These are phyloP conservation scores for Cucumis hystrix DNA, from an alignment of 306 rosid species.

Conservation along the genomic window DNA sequence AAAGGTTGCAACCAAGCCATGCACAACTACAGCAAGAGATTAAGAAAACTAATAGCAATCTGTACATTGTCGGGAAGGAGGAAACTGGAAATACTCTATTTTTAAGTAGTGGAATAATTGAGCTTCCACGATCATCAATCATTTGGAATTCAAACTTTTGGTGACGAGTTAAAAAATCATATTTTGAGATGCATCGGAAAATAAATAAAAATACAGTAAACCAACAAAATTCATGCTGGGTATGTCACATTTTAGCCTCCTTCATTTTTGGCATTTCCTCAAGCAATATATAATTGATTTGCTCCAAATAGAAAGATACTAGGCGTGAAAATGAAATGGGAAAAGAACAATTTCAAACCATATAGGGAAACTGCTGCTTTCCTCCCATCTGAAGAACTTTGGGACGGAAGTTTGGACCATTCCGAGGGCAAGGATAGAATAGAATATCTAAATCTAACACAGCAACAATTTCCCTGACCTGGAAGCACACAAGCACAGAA, in stretches of 20 bases:
- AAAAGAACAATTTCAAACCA: conserved; percentile 41
- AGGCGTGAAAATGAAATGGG: not conserved
- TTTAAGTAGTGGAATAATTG: not conserved
- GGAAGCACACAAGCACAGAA: not conserved
- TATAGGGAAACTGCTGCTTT: conserved; percentile 84
- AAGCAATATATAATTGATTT: not conserved
- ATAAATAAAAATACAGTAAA: not conserved
- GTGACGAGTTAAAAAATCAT: not conserved
- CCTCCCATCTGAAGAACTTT: conserved; percentile 87
- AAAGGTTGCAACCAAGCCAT: not conserved
- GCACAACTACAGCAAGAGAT: not conserved
- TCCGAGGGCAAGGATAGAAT: conserved; percentile 87
- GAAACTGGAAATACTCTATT: not conserved
- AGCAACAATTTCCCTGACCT: conserved; percentile 94
- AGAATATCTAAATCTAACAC: conserved; percentile 88
- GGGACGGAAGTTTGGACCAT: conserved; percentile 79
- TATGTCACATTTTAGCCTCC: not conserved
- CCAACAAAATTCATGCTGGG: not conserved
- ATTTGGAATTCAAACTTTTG: not conserved
- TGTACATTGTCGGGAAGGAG: not conserved
- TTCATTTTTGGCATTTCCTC: not conserved
- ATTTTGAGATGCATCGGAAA: not conserved
- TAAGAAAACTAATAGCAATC: not conserved
- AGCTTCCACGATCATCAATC: not conserved
- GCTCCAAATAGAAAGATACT: not conserved